Evolutionary conservation across 352 stramenopile genomes (phyloP).

Genomic region (Phytophthora litchii): DNA sequence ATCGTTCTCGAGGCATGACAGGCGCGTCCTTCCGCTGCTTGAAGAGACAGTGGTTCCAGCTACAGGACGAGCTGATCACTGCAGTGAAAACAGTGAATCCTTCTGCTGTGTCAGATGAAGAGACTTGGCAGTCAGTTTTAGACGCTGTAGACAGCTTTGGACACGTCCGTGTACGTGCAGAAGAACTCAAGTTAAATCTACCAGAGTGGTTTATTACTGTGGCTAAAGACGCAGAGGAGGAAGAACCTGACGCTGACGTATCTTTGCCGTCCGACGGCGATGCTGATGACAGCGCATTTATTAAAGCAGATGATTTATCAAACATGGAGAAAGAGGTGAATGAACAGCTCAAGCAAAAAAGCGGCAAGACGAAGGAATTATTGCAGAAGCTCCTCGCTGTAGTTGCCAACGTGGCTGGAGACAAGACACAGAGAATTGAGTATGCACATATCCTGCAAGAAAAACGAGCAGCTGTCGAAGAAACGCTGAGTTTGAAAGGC

Average conservation of each 20-base stretch:
- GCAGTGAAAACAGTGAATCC: constrained; percentile 33
- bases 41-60: constrained; percentile 65
- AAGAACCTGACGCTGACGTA: constrained; percentile 37
- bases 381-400: constrained; percentile 44
- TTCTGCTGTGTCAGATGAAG: constrained; percentile 20
- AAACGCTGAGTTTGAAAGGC: constrained; percentile 54
- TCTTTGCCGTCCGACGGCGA: constrained; percentile 38
- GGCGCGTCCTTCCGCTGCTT: constrained; percentile 63
- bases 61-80: constrained; percentile 62
- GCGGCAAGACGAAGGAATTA: constrained; percentile 37
- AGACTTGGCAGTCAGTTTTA: constrained; percentile 43
- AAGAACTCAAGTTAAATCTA: constrained; percentile 56
- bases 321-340: constrained; percentile 48
- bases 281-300: constrained; percentile 25
- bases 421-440: constrained; percentile 44
- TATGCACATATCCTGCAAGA: constrained; percentile 62
- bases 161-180: constrained; percentile 40
- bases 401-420: constrained; percentile 19
- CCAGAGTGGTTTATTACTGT: constrained; percentile 80
- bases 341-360: constrained; percentile 44
- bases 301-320: constrained; percentile 45
- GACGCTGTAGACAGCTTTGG: constrained; percentile 49
- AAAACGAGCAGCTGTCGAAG: constrained; percentile 53
- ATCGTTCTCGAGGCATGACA: constrained; percentile 51
- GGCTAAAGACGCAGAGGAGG: constrained; percentile 49